A percentile compares a stretch with the other conserved stretches of the same genome.
Evolutionary conservation across 2,329 filamentous ascomycete genomes (phyloP).

Genomic region (Dothistroma pini): DNA sequence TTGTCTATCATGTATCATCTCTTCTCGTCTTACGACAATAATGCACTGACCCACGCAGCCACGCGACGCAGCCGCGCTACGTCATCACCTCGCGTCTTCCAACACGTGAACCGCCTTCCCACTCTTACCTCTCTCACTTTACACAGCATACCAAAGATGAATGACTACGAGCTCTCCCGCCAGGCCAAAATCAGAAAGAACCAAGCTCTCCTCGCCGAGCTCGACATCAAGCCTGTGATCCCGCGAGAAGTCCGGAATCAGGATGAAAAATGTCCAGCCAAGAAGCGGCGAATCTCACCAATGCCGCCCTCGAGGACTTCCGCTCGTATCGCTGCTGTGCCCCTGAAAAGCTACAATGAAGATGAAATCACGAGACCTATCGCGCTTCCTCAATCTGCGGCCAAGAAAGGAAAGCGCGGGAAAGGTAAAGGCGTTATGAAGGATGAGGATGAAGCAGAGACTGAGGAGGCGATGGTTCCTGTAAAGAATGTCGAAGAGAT

Average conservation of each 20-base stretch:
- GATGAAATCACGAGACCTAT: conserved; percentile 31
- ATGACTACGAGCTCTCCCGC: conserved; percentile 46
- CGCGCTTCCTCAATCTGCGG: conserved; percentile 22
- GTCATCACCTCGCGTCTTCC: neutral
- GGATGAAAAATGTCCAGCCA: conserved; percentile 31
- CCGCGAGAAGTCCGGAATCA: conserved; percentile 17
- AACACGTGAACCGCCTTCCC: neutral
- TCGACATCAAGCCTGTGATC: conserved; percentile 41
- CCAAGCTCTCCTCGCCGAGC: conserved; percentile 45
- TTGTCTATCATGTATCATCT: neutral
- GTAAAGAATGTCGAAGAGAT: conserved; percentile 34
- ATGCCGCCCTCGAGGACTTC: conserved; percentile 41
- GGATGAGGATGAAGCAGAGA: conserved; percentile 5
- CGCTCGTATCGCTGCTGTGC: conserved; percentile 45
- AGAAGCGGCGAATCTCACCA: conserved; percentile 40
- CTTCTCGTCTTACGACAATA: neutral
- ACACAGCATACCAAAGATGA: conserved; percentile 29
- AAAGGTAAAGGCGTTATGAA: neutral
- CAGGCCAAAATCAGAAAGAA: conserved; percentile 50
- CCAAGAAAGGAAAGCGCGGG: conserved; percentile 11
- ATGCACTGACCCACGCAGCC: neutral
- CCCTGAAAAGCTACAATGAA: conserved; percentile 38
- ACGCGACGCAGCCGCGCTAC: neutral
- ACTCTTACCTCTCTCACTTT: neutral
- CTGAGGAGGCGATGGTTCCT: conserved; percentile 24